Percentiles rank a stretch among this genome's conserved stretches.
phyloP scores from a whole-genome alignment of 2,329 filamentous ascomycete species.

The Nakataea oryzae region DNA sequence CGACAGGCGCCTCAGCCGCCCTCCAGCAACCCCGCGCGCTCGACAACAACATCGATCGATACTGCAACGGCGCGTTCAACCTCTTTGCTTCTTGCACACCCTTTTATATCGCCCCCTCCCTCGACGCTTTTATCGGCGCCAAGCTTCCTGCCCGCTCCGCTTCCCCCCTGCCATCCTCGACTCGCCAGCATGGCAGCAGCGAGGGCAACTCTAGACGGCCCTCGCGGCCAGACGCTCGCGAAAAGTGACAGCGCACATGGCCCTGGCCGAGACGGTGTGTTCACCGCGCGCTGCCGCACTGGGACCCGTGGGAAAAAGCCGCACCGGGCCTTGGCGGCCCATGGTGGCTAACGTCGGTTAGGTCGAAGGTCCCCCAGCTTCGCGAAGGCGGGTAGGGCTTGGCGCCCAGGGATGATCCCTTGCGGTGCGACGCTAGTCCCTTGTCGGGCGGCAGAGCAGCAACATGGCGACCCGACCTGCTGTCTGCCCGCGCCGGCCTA shows the following conservation, averaged over 20 bases:
- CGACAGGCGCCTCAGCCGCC: too few relatives aligned
- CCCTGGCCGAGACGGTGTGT: neutral
- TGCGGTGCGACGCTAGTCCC: neutral
- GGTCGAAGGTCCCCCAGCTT: neutral
- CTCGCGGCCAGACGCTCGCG: neutral
- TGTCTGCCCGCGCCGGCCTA: neutral
- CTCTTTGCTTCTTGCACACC: too few relatives aligned
- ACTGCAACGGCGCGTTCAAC: too few relatives aligned
- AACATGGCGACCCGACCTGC: neutral
- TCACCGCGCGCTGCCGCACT: neutral
- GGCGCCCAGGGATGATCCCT: neutral
- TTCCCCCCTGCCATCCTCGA: neutral
- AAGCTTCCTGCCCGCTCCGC: too few relatives aligned
- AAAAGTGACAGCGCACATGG: neutral
- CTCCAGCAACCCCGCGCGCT: too few relatives aligned
- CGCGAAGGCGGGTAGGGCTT: neutral
- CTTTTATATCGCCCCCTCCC: too few relatives aligned
- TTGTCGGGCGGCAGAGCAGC: neutral
- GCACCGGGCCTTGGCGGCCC: neutral
- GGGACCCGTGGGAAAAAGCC: neutral
- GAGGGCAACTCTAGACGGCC: neutral
- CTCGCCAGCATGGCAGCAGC: neutral
- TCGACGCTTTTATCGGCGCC: too few relatives aligned
- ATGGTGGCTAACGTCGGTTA: neutral
- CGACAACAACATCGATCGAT: too few relatives aligned